phyloP scores from a whole-genome alignment of 2,329 filamentous ascomycete genomes.

The Emericellopsis cladophorae region DNA sequence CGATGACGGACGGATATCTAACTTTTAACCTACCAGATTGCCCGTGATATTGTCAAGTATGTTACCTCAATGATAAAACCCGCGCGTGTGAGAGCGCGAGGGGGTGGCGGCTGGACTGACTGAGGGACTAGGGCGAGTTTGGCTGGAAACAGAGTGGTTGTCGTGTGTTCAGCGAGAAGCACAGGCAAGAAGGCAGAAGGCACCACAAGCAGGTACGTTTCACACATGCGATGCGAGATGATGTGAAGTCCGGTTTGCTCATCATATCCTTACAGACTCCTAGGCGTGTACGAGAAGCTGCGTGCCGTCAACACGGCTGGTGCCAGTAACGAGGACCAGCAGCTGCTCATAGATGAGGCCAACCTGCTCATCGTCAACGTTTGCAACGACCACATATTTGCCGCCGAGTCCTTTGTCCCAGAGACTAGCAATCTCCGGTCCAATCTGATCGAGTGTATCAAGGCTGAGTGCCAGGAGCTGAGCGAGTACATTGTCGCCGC shows the following conservation, averaged over 20 bases:
- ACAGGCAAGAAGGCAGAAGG: conserved; percentile 89
- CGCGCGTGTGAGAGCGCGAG: not conserved
- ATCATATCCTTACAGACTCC: conserved; percentile 24
- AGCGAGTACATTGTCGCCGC: conserved; percentile 58
- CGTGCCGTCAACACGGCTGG: conserved; percentile 38
- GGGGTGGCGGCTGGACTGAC: not conserved
- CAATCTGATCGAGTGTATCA: conserved; percentile 52
- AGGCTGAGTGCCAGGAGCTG: conserved; percentile 69
- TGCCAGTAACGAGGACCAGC: conserved; percentile 37
- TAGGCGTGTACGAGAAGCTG: conserved; percentile 48
- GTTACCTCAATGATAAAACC: conserved; percentile 3
- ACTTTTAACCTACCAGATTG: conserved; percentile 17
- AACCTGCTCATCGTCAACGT: conserved; percentile 69
- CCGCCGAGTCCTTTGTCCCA: conserved; percentile 51
- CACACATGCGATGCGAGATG: not conserved
- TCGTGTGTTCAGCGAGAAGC: conserved; percentile 92
- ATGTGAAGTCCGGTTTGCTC: no score
- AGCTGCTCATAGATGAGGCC: conserved; percentile 49
- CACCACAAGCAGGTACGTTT: conserved; percentile 79
- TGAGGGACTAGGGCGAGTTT: conserved; percentile 30
- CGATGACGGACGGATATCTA: not conserved
- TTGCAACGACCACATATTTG: conserved; percentile 66
- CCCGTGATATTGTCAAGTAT: conserved; percentile 28
- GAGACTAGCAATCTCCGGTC: conserved; percentile 39
- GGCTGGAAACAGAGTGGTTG: conserved; percentile 61